Conservation (phyloP, 2,329 filamentous ascomycete species). For the Alternaria consortialis region DNA sequence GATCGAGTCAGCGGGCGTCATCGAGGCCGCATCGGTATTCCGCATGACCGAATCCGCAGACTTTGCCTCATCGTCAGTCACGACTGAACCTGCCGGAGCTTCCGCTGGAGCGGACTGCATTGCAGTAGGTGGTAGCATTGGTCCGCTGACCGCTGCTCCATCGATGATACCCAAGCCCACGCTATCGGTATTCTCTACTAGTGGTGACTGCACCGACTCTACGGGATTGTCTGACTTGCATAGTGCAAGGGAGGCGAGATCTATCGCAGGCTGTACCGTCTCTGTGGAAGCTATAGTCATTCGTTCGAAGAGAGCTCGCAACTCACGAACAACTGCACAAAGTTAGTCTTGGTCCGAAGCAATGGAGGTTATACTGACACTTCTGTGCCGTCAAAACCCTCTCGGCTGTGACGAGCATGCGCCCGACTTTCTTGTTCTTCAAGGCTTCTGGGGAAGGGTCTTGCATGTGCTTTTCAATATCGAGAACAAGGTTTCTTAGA, state of each 20-base stretch:
- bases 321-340: slow-evolving; percentile 74
- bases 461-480: slow-evolving; percentile 76
- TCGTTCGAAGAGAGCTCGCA: slow-evolving; percentile 73
- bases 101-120: neutral
- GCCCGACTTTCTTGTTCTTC: slow-evolving; percentile 76
- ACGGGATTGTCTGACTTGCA: slow-evolving; percentile 62
- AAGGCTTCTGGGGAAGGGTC: slow-evolving; percentile 71
- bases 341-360: slow-evolving; percentile 20
- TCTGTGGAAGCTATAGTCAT: slow-evolving; percentile 70
- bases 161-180: slow-evolving; percentile 54
- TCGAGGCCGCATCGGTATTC: slow-evolving; percentile 5
- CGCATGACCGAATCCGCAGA: slow-evolving; percentile 6
- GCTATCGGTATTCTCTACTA: slow-evolving; percentile 55
- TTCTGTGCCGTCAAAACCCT: slow-evolving; percentile 71
- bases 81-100: slow-evolving; percentile 1
- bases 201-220: slow-evolving; percentile 51
- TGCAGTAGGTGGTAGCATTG: slow-evolving; percentile 51
- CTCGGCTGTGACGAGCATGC: slow-evolving; percentile 68
- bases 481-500: slow-evolving; percentile 79
- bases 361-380: slow-evolving; percentile 69
- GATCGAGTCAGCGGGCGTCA: slow-evolving; percentile 29
- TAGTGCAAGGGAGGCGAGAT: slow-evolving; percentile 82
- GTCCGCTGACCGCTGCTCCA: slow-evolving; percentile 57
- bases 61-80: slow-evolving; percentile 1
- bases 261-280: slow-evolving; percentile 75